Percentiles rank a stretch among this genome's conserved stretches.
Evolutionary conservation across 305 asterid genomes (phyloP).

Genomic region (Fraxinus platypoda): DNA sequence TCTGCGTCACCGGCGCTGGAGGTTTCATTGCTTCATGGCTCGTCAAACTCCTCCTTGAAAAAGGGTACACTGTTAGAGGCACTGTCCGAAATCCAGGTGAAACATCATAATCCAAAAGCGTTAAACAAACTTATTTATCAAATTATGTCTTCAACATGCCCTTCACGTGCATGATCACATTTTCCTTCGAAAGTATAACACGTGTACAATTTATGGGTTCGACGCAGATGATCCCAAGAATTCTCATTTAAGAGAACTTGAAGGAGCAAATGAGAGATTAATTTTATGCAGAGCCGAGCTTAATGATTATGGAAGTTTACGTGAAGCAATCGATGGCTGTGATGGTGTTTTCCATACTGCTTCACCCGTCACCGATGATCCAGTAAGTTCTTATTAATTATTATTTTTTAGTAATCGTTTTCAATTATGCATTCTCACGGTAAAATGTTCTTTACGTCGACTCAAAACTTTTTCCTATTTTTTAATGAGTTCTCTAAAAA

Average conservation of each 20-base stretch:
- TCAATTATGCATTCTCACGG: too few relatives aligned
- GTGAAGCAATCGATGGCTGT: conserved; percentile 79
- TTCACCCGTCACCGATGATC: conserved; percentile 93
- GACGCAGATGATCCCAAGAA: conserved; percentile 73
- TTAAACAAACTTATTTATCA: not conserved
- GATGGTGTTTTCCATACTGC: conserved; percentile 97
- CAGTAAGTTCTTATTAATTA: conserved; percentile 41
- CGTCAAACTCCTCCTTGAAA: conserved; percentile 72
- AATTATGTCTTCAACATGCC: not conserved
- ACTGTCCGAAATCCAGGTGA: conserved; percentile 89
- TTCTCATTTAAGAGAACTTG: conserved; percentile 71
- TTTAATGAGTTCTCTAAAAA: too few relatives aligned
- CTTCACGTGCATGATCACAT: not conserved
- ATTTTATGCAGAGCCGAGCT: conserved; percentile 72
- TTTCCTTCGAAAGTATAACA: not conserved
- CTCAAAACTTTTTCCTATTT: too few relatives aligned
- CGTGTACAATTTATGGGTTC: not conserved
- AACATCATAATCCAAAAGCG: not conserved
- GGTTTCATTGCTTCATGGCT: conserved; percentile 97
- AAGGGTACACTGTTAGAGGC: conserved; percentile 84
- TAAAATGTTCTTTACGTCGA: too few relatives aligned
- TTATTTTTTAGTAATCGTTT: not conserved
- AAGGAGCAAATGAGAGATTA: conserved; percentile 83
- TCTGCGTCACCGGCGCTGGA: conserved; percentile 96
- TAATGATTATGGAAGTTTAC: conserved; percentile 68